phyloP scores from a whole-genome alignment of 345 rosid genomes.

The Syzygium aromaticum region DNA sequence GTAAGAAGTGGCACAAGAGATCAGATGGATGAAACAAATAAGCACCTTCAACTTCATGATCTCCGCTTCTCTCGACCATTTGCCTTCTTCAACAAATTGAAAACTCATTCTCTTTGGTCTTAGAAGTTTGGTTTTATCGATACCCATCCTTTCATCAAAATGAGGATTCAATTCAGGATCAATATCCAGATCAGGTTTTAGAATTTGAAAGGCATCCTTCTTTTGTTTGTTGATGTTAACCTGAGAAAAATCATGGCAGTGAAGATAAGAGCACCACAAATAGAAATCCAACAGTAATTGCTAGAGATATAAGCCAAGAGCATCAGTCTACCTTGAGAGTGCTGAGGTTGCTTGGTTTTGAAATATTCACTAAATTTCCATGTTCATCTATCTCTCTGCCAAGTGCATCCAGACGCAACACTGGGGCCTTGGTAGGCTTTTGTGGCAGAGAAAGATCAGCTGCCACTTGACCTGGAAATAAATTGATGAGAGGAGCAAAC shows the following conservation, averaged over 20 bases:
- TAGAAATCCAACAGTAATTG: neutral
- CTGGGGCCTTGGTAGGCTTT: slow-evolving; percentile 84
- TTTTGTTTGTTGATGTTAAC: slow-evolving; percentile 97
- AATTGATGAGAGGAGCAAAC: slow-evolving; percentile 59
- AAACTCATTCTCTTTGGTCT: slow-evolving; percentile 86
- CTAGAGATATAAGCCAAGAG: neutral
- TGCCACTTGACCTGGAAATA: slow-evolving; percentile 63
- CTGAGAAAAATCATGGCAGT: slow-evolving; percentile 24
- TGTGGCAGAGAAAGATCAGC: slow-evolving; percentile 47
- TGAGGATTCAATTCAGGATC: slow-evolving; percentile 78
- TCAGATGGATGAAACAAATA: neutral
- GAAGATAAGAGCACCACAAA: neutral
- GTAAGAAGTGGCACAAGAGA: neutral
- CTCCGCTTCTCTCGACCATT: slow-evolving; percentile 95
- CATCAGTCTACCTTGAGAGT: slow-evolving; percentile 67
- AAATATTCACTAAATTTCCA: slow-evolving; percentile 69
- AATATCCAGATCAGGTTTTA: slow-evolving; percentile 82
- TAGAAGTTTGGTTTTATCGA: slow-evolving; percentile 68
- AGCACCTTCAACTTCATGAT: slow-evolving; percentile 65
- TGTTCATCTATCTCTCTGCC: slow-evolving; percentile 98
- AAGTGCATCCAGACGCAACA: slow-evolving; percentile 80
- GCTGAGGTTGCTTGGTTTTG: slow-evolving; percentile 92
- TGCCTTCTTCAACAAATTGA: slow-evolving; percentile 98
- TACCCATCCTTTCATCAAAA: slow-evolving; percentile 80
- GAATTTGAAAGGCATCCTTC: slow-evolving; percentile 93